A percentile compares a stretch with the other conserved stretches of the same genome.
Evolutionary conservation across 2,329 filamentous ascomycete genomes (phyloP).

Genomic region (Colletotrichum scovillei): DNA sequence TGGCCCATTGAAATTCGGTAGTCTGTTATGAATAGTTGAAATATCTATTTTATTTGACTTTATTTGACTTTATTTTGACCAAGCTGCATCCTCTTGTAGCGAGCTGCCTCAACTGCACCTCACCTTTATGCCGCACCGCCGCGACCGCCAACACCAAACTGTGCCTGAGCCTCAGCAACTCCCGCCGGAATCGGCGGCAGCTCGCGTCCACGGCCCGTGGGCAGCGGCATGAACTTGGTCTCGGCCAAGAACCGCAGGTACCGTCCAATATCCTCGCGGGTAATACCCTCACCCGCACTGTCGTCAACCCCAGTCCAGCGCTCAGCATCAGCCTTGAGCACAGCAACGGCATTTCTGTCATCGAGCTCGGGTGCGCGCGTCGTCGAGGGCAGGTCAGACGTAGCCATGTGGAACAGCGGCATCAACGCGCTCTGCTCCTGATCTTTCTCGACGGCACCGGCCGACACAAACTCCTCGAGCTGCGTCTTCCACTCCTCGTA

Average conservation of each 20-base stretch:
- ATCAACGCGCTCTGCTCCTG: conserved; percentile 57
- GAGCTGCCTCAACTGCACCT: neutral
- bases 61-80: neutral
- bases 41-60: neutral
- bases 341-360: conserved; percentile 70
- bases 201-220: conserved; percentile 41
- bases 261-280: conserved; percentile 40
- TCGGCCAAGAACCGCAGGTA: conserved; percentile 45
- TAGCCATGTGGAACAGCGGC: conserved; percentile 80
- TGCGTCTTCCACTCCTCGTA: conserved; percentile 77
- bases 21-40: neutral
- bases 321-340: conserved; percentile 68
- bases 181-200: conserved; percentile 39
- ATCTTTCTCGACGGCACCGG: conserved; percentile 56
- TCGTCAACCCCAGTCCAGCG: conserved; percentile 69
- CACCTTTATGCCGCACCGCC: neutral
- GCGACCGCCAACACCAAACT: conserved; percentile 40
- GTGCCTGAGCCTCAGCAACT: conserved; percentile 38
- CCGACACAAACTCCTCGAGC: conserved; percentile 75
- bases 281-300: conserved; percentile 55
- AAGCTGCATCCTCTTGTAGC: neutral
- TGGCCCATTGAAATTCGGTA: no score
- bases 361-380: conserved; percentile 81
- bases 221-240: conserved; percentile 44
- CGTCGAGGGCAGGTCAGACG: conserved; percentile 73